Evolutionary conservation across 2,329 filamentous ascomycete genomes (phyloP).

Genomic region (Tolypocladium inflatum): DNA sequence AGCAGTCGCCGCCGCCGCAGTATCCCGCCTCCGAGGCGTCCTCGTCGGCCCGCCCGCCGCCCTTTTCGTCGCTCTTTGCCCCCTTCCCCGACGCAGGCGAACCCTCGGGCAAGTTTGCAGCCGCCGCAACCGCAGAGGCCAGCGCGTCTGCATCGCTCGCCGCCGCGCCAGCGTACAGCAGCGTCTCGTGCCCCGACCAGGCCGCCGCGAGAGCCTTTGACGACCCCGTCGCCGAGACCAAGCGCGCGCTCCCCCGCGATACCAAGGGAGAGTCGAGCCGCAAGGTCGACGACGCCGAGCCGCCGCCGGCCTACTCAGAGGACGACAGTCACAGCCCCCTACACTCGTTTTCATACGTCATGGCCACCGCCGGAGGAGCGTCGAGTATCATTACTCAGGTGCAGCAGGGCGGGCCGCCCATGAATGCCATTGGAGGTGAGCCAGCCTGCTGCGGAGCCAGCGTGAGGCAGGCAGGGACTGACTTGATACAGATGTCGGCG

Average conservation of each 20-base stretch:
- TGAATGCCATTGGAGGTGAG: slow-evolving; percentile 81
- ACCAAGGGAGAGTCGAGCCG: slow-evolving; percentile 66
- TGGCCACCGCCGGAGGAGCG: slow-evolving; percentile 94
- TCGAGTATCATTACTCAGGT: slow-evolving; percentile 99
- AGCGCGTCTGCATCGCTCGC: slow-evolving; percentile 19
- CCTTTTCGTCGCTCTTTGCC: slow-evolving; percentile 52
- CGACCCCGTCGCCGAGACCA: slow-evolving; percentile 61
- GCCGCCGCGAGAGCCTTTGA: slow-evolving; percentile 30
- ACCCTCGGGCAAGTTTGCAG: slow-evolving; percentile 19
- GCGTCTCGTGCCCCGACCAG: slow-evolving; percentile 24
- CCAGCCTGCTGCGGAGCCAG: background rate
- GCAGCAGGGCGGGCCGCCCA: slow-evolving; percentile 81
- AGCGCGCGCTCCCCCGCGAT: slow-evolving; percentile 73
- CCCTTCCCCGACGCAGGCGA: slow-evolving; percentile 27
- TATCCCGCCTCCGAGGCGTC: slow-evolving; percentile 49
- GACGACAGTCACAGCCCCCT: slow-evolving; percentile 89
- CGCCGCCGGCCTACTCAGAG: slow-evolving; percentile 92
- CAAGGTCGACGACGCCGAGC: slow-evolving; percentile 79
- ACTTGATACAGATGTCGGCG: slow-evolving; percentile 55
- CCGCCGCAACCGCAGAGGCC: slow-evolving; percentile 15
- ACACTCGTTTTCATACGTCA: slow-evolving; percentile 87
- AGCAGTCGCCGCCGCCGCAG: slow-evolving; percentile 46
- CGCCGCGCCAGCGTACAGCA: slow-evolving; percentile 45
- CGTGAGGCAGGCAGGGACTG: background rate
- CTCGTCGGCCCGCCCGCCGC: slow-evolving; percentile 42